phyloP scores from a whole-genome alignment of 176 grass and related monocot genomes.

The Echinochloa phyllopogon region DNA sequence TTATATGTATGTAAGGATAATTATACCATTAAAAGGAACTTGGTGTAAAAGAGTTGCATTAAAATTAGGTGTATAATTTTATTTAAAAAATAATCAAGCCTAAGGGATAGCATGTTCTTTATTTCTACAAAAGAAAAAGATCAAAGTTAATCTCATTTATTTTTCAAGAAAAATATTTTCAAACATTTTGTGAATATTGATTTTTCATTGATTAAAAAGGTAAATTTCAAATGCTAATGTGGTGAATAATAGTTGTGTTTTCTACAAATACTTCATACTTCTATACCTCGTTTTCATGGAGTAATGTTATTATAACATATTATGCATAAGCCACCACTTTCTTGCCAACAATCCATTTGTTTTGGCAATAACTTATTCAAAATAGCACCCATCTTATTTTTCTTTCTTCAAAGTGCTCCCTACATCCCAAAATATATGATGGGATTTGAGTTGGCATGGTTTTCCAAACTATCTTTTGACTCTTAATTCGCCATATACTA shows the following conservation, averaged over 20 bases:
- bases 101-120: background rate
- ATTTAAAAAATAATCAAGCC: background rate
- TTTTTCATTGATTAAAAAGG: background rate
- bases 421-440: background rate
- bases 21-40: background rate
- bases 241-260: background rate
- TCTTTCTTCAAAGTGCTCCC: background rate
- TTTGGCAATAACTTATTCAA: background rate
- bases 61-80: background rate
- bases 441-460: background rate
- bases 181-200: background rate
- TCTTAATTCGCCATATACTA: no score
- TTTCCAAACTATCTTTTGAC: no score
- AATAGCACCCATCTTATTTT: background rate
- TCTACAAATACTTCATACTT: background rate
- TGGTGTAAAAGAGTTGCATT: no score
- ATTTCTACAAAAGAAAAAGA: background rate
- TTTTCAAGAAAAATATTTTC: background rate
- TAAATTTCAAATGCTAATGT: no score
- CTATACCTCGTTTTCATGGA: background rate
- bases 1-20: background rate
- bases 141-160: background rate
- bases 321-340: background rate
- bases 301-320: background rate
- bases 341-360: background rate